Base-by-base conservation (phyloP, 2,329 filamentous ascomycete genomes). In the Hypocrella siamensis region DNA sequence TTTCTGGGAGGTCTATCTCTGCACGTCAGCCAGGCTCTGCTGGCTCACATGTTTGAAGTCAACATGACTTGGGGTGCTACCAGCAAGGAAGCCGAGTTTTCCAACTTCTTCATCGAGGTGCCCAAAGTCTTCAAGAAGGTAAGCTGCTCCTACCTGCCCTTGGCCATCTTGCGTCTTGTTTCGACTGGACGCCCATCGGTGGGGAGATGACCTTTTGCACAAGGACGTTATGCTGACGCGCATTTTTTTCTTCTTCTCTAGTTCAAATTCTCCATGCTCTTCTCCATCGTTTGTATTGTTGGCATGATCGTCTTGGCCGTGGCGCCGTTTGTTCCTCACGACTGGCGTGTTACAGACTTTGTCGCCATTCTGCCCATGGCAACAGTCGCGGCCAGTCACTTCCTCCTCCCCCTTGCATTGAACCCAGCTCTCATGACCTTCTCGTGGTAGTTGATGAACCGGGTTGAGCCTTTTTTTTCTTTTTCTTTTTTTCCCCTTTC, bases 41-140 rank as follows among this genome's bases (percentile, higher is more conserved):
- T 90, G 28, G 67, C 75, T 4, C 84, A 92, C 60, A 82, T 90
- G 70, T 81, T 90, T 50, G 74, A 81, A 57, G 74, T 88, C 48
- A 69, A 90, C 55, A 88, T 90, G 77, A 72, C 70, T 3, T 90
- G 83, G 83, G 82, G 82, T 31, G 75, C 82, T 2, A 92, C 84
- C 0, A 70, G 75, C 26, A 92, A 92, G 57, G 84, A 93, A 58
- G 71, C 72, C 31, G 78, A 84, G 45, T 75, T 79, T 46, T 77
- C 79, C 17, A 80, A 83, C 53, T 92, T 92, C 57, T 88, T 86
- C 57, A 79, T 82, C 37, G 83, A 90, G 49, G 70, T 86, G 14
- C 78, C 79, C 21, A 79, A 79, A 49, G 79, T 92, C 26, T 51
- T 88, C 44, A 78, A 75, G 56, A 75, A 72, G 48, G 83, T 84